phyloP scores from a whole-genome alignment of 2,329 filamentous ascomycete genomes.

The Pyrenochaeta sp. region DNA sequence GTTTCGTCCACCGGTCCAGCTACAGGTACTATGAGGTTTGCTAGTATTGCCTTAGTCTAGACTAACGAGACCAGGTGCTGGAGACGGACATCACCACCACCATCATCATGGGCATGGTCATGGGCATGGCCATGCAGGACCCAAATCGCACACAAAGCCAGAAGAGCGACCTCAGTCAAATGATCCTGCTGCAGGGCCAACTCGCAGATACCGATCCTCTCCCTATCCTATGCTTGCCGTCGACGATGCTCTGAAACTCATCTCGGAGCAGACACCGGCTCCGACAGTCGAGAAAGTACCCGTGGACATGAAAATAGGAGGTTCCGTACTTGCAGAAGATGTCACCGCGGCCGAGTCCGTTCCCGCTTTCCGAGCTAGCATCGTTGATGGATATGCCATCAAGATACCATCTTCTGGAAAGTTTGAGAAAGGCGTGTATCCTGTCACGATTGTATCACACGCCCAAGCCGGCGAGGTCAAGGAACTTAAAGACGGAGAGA shows the following conservation, averaged over 20 bases:
- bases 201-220: conserved; percentile 79
- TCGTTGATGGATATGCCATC: conserved; percentile 91
- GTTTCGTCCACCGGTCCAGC: conserved; percentile 27
- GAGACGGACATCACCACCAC: conserved; percentile 45
- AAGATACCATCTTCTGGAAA: conserved; percentile 47
- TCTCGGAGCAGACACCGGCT: conserved; percentile 75
- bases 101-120: conserved; percentile 59
- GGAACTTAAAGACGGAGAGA: conserved; percentile 73
- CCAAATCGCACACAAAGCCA: conserved; percentile 75
- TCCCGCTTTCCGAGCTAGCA: conserved; percentile 92
- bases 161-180: conserved; percentile 66
- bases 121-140: conserved; percentile 57
- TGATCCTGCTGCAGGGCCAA: conserved; percentile 66
- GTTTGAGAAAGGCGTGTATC: conserved; percentile 78
- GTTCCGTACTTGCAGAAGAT: conserved; percentile 82
- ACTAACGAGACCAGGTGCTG: conserved; percentile 25
- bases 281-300: conserved; percentile 65
- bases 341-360: conserved; percentile 83
- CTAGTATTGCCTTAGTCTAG: not conserved
- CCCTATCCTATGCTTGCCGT: conserved; percentile 94
- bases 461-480: conserved; percentile 76
- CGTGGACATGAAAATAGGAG: conserved; percentile 73
- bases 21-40: conserved; percentile 21
- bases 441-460: conserved; percentile 86
- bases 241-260: conserved; percentile 76